phyloP scores from a whole-genome alignment of 164 flowering plant species.

The Tetrastigma voinierianum region DNA sequence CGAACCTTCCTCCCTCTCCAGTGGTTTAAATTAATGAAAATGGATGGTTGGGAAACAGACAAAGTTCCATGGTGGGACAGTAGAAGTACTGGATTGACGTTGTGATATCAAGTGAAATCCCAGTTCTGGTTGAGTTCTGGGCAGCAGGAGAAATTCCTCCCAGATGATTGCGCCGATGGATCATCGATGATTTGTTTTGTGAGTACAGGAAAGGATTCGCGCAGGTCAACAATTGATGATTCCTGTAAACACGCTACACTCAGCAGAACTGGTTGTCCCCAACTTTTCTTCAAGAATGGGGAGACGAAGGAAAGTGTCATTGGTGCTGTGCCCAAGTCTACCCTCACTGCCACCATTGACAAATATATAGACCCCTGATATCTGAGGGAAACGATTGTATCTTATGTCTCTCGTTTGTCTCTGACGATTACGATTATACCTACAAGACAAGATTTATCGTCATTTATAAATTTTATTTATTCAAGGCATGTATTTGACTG shows the following conservation, averaged over 20 bases:
- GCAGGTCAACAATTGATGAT: constrained; percentile 76
- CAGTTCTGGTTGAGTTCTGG: constrained; percentile 81
- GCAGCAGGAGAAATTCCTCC: constrained; percentile 95
- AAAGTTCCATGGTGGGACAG: constrained; percentile 63
- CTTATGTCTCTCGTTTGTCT: too few species aligned
- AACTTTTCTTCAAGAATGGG: constrained; percentile 77
- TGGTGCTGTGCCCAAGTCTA: constrained; percentile 78
- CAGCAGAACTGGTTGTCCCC: too few species aligned
- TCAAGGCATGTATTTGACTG: too few species aligned
- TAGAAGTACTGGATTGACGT: constrained; percentile 45
- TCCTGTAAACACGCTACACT: constrained; percentile 48
- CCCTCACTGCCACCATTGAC: constrained; percentile 56
- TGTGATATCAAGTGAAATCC: constrained; percentile 43
- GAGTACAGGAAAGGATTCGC: constrained; percentile 61
- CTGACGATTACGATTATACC: too few species aligned
- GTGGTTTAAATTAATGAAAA: too few species aligned
- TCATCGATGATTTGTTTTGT: constrained; percentile 63
- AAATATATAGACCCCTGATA: constrained; percentile 41
- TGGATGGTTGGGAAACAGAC: neutral
- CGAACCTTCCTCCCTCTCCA: too few species aligned
- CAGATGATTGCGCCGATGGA: constrained; percentile 73
- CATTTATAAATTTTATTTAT: too few species aligned
- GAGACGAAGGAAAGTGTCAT: constrained; percentile 76
- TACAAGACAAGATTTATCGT: too few species aligned
- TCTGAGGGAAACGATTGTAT: too few species aligned